phyloP scores from a whole-genome alignment of 805 yeast species.

The Ogataea allantospora region DNA sequence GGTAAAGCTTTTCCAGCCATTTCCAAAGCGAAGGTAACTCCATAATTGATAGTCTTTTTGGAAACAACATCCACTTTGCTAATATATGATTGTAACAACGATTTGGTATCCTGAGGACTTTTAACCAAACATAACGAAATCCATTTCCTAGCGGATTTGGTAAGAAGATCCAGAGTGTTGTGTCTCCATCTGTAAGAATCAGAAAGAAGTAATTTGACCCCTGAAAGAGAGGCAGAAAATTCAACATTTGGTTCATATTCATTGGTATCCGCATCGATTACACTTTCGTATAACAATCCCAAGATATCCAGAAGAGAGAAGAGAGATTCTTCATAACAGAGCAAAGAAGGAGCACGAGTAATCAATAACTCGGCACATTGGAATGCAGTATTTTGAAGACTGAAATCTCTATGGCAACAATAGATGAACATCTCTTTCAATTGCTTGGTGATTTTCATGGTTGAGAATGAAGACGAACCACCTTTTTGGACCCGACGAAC shows the following conservation, averaged over 20 bases:
- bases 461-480: conserved; percentile 52
- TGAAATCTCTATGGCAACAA: conserved; percentile 75
- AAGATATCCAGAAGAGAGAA: conserved; percentile 81
- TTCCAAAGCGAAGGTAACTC: conserved; percentile 87
- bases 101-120: conserved; percentile 72
- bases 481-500: conserved; percentile 51
- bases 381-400: conserved; percentile 76
- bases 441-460: conserved; percentile 63
- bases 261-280: conserved; percentile 78
- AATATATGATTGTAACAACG: conserved; percentile 75
- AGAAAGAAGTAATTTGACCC: conserved; percentile 57
- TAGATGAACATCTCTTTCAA: conserved; percentile 62
- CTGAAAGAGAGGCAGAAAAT: conserved; percentile 45
- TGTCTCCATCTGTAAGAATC: conserved; percentile 78
- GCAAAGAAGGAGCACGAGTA: conserved; percentile 65
- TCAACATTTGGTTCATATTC: conserved; percentile 82
- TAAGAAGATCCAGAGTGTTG: conserved; percentile 59
- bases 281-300: conserved; percentile 72
- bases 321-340: conserved; percentile 71
- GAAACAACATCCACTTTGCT: conserved; percentile 35
- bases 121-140: conserved; percentile 51
- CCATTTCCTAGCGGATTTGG: conserved; percentile 66
- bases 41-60: conserved; percentile 53
- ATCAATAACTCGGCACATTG: conserved; percentile 72
- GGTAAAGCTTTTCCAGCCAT: conserved; percentile 76